Conservation (phyloP, 2,329 filamentous ascomycete species). For the Lizonia empirigonia region DNA sequence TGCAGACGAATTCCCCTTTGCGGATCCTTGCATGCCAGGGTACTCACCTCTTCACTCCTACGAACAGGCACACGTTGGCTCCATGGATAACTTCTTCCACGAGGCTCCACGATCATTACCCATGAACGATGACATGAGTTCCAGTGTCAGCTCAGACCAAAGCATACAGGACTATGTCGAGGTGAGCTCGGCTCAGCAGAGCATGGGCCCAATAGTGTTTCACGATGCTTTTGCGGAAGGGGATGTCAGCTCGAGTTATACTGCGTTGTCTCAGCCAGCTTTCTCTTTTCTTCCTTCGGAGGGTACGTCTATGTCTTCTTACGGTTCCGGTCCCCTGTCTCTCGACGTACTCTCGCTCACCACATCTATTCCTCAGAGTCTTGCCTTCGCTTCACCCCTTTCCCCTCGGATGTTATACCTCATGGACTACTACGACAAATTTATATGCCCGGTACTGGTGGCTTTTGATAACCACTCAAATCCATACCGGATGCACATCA, state of each 20-base stretch:
- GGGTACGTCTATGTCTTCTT: conserved; percentile 51
- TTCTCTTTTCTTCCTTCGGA: conserved; percentile 49
- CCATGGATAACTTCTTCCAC: conserved; percentile 46
- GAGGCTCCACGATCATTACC: conserved; percentile 46
- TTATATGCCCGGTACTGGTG: conserved; percentile 89
- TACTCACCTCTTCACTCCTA: conserved; percentile 42
- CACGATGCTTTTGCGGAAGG: conserved; percentile 48
- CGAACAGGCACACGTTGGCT: conserved; percentile 45
- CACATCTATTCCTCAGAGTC: conserved; percentile 52
- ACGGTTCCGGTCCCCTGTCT: conserved; percentile 47
- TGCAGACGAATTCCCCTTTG: conserved; percentile 51
- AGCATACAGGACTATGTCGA: conserved; percentile 53
- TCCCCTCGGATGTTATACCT: conserved; percentile 83
- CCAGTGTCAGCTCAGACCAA: conserved; percentile 54
- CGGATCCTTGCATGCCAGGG: conserved; percentile 48
- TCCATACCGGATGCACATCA: conserved; percentile 82
- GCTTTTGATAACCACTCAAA: conserved; percentile 84
- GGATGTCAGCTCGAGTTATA: conserved; percentile 47
- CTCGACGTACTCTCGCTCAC: conserved; percentile 48
- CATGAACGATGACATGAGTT: conserved; percentile 51
- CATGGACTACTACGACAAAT: conserved; percentile 91
- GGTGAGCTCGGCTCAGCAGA: conserved; percentile 43
- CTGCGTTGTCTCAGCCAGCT: conserved; percentile 45
- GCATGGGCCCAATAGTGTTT: conserved; percentile 44
- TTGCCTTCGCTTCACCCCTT: conserved; percentile 61